Conservation (phyloP, 2,329 filamentous ascomycete genomes). For the Aspergillus proliferans region DNA sequence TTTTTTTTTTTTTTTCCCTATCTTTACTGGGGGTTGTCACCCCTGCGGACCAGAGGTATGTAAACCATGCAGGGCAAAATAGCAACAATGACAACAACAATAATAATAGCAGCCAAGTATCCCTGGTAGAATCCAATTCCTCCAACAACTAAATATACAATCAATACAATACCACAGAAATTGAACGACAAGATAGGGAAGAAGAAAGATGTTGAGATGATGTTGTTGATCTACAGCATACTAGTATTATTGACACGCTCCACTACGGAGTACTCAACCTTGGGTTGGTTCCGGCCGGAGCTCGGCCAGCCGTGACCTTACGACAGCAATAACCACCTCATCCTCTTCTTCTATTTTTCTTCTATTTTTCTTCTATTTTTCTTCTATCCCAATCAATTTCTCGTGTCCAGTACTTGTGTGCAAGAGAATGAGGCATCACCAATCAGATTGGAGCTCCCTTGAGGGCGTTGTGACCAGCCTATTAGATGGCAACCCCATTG, state of each 20-base stretch:
- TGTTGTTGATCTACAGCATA: too few relatives aligned
- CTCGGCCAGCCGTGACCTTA: too few relatives aligned
- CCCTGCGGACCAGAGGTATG: conserved; percentile 6
- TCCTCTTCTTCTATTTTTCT: neutral
- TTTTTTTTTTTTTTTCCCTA: neutral
- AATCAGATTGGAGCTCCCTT: conserved; percentile 33
- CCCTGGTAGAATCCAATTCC: too few relatives aligned
- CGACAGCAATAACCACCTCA: neutral
- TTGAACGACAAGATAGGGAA: too few relatives aligned
- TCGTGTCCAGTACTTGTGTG: neutral
- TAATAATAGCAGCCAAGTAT: neutral
- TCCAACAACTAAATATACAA: too few relatives aligned
- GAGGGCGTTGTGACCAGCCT: conserved; percentile 35
- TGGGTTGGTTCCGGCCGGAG: too few relatives aligned
- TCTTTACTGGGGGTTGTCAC: neutral
- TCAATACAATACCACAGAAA: too few relatives aligned
- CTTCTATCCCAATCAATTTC: neutral
- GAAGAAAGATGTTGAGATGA: too few relatives aligned
- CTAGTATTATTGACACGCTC: too few relatives aligned
- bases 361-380: neutral
- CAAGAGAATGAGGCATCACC: conserved; percentile 19
- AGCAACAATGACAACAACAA: neutral
- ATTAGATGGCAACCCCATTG: conserved; percentile 37
- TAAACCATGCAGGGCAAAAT: neutral
- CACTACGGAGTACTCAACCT: too few relatives aligned